Percentiles rank a stretch among this genome's conserved stretches.
These are phyloP conservation scores for Benincasa hispida DNA, from an alignment of 306 rosid species.

Conservation along the genomic window DNA sequence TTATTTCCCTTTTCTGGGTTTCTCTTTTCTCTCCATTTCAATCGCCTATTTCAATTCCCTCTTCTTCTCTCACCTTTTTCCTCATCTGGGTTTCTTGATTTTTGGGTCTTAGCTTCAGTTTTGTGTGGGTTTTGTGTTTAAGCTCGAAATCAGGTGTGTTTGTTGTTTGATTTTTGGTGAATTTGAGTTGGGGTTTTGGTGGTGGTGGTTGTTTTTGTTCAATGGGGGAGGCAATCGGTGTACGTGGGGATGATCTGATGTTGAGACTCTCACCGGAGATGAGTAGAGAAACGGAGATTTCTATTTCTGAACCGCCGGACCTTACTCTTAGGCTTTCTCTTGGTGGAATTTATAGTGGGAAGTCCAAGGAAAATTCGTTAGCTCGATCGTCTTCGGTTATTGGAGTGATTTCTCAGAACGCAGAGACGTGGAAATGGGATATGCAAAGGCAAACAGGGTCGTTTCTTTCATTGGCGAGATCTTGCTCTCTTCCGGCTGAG, in stretches of 20 bases:
- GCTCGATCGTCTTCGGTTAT: constrained; percentile 17
- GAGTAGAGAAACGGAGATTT: neutral
- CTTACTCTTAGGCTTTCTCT: constrained; percentile 32
- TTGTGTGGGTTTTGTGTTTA: neutral
- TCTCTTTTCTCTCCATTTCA: neutral
- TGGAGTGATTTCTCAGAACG: constrained; percentile 6
- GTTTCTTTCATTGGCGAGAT: constrained; percentile 17
- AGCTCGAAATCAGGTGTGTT: neutral
- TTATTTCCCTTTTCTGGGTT: neutral
- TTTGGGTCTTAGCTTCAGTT: neutral
- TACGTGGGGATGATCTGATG: constrained; percentile 2
- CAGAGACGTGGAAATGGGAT: neutral
- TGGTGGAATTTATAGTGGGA: constrained; percentile 10
- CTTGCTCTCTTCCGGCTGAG: constrained; percentile 22
- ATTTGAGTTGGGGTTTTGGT: neutral
- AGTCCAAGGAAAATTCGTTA: constrained; percentile 2
- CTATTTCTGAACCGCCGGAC: constrained; percentile 11
- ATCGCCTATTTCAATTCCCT: neutral
- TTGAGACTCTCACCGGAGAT: constrained; percentile 4
- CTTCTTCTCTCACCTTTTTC: neutral
- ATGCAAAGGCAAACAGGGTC: neutral
- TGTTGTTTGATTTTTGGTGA: neutral
- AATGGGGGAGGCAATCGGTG: constrained; percentile 10
- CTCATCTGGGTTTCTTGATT: neutral
- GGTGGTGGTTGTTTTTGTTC: neutral